Base-by-base conservation (phyloP, 371 early-diverging fungal genomes). In the Mucor racemosus region DNA sequence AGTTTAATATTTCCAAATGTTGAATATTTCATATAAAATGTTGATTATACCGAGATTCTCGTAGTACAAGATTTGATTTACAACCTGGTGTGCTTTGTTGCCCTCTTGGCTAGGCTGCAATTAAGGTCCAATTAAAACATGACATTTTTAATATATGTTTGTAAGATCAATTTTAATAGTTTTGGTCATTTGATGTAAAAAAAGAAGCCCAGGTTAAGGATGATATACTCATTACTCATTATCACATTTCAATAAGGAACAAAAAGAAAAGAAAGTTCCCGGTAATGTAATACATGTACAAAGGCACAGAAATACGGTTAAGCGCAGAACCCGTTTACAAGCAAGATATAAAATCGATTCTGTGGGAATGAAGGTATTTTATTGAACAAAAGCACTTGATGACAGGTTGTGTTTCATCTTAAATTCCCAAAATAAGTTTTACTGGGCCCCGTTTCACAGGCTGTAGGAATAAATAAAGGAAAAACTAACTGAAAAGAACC, bases 391-490 rank as follows among this genome's bases (percentile, higher is more conserved):
- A 8, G 50, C 26, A 26, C 11, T 44, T 34, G 55, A 55, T 55
- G 55, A 55, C 55, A 55, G 55, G 35, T 21, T 48, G 48, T 53
- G 53, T 62, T 54, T 36, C 55, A 55, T 55, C 15, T 55, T 15
- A 35, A 11, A 34, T 55, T 33, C 33, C 15, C 11, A 54, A 54
- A 34, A 34, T n/a, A 34, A 34, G n/a, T 33, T 7, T 14, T 34
- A 4, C 55, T 34, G 55, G 55, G 55, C 14, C 55, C 55, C 55
- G 55, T 55, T 55, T n/a, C 55, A 55, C 55, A 55, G 55, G 35
- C 55, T 55, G 35, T 53, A 53, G 26, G 3, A 26, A 26, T 26
- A 31, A 31, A 11, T 31, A 53, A 26, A 26, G 1, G 3, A 50
- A 42, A 42, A 42, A 42, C n/a, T 42, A 15, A 15, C 48, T 48